Evolutionary conservation across 345 rosid species (phyloP).

Genomic region (Litchi chinensis): DNA sequence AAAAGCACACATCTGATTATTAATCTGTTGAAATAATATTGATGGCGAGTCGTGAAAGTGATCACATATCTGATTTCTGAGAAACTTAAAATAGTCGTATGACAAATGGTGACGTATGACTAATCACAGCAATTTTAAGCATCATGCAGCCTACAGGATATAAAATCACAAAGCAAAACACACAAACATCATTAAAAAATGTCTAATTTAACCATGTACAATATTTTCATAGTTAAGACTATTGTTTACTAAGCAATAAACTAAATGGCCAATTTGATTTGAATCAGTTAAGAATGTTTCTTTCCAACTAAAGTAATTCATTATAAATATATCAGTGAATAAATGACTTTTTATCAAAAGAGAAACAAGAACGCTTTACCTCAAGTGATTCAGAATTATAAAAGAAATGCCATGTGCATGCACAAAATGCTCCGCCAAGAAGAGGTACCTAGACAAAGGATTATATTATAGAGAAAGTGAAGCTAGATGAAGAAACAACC

Average conservation of each 20-base stretch:
- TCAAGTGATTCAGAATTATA: conserved; percentile 89
- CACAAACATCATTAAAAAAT: background rate
- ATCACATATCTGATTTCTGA: background rate
- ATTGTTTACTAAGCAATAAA: background rate
- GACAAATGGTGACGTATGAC: background rate
- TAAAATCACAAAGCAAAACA: background rate
- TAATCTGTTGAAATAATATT: background rate
- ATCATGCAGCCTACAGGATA: background rate
- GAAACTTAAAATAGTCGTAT: background rate
- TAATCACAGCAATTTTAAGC: background rate
- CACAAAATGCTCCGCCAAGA: conserved; percentile 98
- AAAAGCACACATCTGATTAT: background rate
- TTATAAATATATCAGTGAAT: background rate
- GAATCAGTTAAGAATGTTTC: background rate
- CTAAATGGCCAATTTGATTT: conserved; percentile 4
- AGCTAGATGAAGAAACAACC: conserved; percentile 4
- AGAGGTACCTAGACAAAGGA: conserved; percentile 64
- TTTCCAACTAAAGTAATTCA: conserved; percentile 5
- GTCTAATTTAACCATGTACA: background rate
- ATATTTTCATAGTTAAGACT: background rate
- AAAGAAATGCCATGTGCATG: conserved; percentile 98
- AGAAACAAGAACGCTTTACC: conserved; percentile 41
- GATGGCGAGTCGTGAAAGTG: background rate
- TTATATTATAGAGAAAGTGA: conserved; percentile 1
- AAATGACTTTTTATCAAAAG: background rate